These are phyloP conservation scores for Dittrichia graveolens DNA, from an alignment of 129 eudicot species.

Conservation along the genomic window DNA sequence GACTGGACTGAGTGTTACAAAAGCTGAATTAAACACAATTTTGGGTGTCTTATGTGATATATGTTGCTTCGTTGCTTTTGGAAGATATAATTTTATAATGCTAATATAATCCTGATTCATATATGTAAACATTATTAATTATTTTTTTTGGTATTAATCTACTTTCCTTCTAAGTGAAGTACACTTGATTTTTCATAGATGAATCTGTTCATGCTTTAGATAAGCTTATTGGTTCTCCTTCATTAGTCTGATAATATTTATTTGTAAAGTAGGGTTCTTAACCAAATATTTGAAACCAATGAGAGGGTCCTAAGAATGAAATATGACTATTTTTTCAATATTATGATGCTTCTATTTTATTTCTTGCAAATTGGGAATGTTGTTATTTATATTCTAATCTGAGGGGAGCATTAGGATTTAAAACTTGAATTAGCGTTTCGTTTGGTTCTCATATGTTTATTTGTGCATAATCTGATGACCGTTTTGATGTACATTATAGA, in stretches of 20 bases:
- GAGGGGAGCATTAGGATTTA: conserved; percentile 11
- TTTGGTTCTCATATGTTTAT: conserved; percentile 4
- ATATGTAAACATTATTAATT: conserved; percentile 13
- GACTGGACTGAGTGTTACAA: neutral
- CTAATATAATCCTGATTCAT: conserved; percentile 6
- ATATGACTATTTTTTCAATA: conserved; percentile 7
- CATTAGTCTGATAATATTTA: neutral
- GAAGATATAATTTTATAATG: conserved; percentile 2
- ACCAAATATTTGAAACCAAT: neutral
- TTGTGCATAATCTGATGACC: neutral
- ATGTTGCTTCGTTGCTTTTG: neutral
- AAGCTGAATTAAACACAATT: conserved; percentile 1
- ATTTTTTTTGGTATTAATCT: neutral
- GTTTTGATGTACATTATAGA: conserved; percentile 1
- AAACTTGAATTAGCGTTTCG: conserved; percentile 5
- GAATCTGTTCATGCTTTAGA: neutral
- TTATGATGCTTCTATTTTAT: conserved; percentile 17
- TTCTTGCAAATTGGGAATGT: conserved; percentile 24
- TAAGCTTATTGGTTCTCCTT: conserved; percentile 8
- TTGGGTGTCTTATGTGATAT: conserved; percentile 14
- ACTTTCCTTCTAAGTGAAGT: neutral
- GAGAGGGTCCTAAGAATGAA: conserved; percentile 18
- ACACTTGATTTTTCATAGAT: conserved; percentile 3
- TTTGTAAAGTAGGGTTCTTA: conserved; percentile 15
- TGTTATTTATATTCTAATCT: neutral